phyloP scores from a whole-genome alignment of 2,329 filamentous ascomycete genomes.

The Trichoderma koningii region DNA sequence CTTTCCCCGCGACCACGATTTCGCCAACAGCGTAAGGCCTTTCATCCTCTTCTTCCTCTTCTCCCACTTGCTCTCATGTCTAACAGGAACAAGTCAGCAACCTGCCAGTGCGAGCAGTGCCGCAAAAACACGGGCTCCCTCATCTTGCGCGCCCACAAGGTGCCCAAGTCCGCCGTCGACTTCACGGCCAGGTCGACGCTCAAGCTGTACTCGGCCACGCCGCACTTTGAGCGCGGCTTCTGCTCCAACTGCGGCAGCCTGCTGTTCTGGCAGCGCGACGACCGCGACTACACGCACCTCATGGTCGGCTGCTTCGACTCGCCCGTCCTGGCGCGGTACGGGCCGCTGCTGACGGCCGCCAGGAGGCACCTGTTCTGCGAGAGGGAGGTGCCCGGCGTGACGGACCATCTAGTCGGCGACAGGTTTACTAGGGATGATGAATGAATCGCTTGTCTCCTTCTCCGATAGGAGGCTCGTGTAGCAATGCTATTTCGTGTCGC shows the following conservation, averaged over 20 bases:
- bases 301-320: constrained; percentile 50
- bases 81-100: no score
- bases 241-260: constrained; percentile 53
- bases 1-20: constrained; percentile 51
- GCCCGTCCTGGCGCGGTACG: constrained; percentile 46
- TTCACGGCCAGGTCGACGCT: constrained; percentile 42
- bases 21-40: constrained; percentile 39
- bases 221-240: constrained; percentile 48
- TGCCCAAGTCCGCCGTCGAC: constrained; percentile 41
- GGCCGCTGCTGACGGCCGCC: constrained; percentile 43
- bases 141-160: constrained; percentile 45
- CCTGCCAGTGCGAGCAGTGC: constrained; percentile 59
- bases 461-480: no score
- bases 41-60: neutral
- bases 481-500: no score
- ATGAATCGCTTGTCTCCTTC: neutral
- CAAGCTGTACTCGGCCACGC: constrained; percentile 45
- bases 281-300: constrained; percentile 38
- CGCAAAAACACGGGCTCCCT: constrained; percentile 54
- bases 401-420: constrained; percentile 43
- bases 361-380: constrained; percentile 46
- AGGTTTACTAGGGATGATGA: constrained; percentile 19
- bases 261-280: constrained; percentile 49
- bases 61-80: no score
- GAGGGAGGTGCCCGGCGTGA: constrained; percentile 53